These are phyloP conservation scores for Ampelocalamus luodianensis DNA, from an alignment of 176 grass and related monocot genomes.

Conservation along the genomic window DNA sequence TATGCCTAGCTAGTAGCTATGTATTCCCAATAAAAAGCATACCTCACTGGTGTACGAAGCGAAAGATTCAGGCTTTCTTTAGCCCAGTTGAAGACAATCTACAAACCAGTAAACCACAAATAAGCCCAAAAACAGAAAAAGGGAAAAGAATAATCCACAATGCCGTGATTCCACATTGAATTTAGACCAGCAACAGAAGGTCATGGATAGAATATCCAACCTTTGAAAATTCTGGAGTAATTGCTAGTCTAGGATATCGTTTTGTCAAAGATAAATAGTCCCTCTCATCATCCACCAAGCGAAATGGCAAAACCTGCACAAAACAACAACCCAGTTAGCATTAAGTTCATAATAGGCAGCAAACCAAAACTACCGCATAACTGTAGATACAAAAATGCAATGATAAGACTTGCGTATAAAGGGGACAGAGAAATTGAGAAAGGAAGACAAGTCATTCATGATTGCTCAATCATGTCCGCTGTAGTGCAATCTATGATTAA, in stretches of 20 bases:
- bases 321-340: conserved; percentile 36
- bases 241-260: conserved; percentile 82
- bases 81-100: conserved; percentile 88
- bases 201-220: conserved; percentile 47
- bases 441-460: conserved; percentile 18
- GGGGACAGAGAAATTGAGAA: not conserved
- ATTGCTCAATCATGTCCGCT: conserved; percentile 3
- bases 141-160: not conserved
- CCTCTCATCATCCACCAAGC: conserved; percentile 82
- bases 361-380: conserved; percentile 6
- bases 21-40: conserved; percentile 36
- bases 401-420: conserved; percentile 27
- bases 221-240: conserved; percentile 95
- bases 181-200: conserved; percentile 7
- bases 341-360: not conserved
- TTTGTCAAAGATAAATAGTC: conserved; percentile 95
- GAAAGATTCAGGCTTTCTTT: conserved; percentile 79
- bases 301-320: conserved; percentile 85
- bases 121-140: not conserved
- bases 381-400: conserved; percentile 2
- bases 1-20: conserved; percentile 32
- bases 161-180: not conserved
- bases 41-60: conserved; percentile 95
- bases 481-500: conserved; percentile 32
- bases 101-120: conserved; percentile 36